These are phyloP conservation scores for Taphrina betulina DNA, from an alignment of 1,139 yeast genomes.

Conservation along the genomic window DNA sequence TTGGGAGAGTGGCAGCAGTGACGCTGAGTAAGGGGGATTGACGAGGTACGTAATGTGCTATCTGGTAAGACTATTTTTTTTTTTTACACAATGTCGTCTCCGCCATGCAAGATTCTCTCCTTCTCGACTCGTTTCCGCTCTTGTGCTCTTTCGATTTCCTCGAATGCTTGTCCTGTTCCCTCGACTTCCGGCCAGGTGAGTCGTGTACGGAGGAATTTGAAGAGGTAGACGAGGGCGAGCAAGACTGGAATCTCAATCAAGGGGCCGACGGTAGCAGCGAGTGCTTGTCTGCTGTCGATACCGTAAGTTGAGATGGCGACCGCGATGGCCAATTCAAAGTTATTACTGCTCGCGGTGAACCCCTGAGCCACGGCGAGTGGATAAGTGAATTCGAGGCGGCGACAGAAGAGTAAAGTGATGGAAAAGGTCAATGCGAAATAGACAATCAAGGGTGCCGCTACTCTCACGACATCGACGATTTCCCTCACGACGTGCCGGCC, in stretches of 20 bases:
- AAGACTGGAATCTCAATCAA: constrained; percentile 58
- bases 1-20: not conserved
- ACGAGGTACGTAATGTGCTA: too few relatives aligned
- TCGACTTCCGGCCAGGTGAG: constrained; percentile 35
- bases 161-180: constrained; percentile 3
- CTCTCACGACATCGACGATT: constrained; percentile 54
- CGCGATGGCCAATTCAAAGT: constrained; percentile 57
- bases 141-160: not conserved
- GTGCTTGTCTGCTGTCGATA: constrained; percentile 54
- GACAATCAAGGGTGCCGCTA: constrained; percentile 53
- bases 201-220: constrained; percentile 18
- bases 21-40: not conserved
- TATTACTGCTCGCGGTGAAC: constrained; percentile 61
- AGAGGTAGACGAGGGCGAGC: constrained; percentile 39
- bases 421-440: constrained; percentile 56
- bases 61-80: not conserved
- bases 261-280: constrained; percentile 64
- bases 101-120: not conserved
- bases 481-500: constrained; percentile 55
- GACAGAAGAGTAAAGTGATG: constrained; percentile 46
- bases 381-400: constrained; percentile 48
- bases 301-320: constrained; percentile 59
- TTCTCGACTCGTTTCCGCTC: not conserved
- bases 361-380: constrained; percentile 52
- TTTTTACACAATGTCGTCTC: not conserved